A percentile compares a stretch with the other conserved stretches of the same genome.
These are phyloP conservation scores for Ogataea nitratoaversa DNA, from an alignment of 805 yeast species.

Conservation along the genomic window DNA sequence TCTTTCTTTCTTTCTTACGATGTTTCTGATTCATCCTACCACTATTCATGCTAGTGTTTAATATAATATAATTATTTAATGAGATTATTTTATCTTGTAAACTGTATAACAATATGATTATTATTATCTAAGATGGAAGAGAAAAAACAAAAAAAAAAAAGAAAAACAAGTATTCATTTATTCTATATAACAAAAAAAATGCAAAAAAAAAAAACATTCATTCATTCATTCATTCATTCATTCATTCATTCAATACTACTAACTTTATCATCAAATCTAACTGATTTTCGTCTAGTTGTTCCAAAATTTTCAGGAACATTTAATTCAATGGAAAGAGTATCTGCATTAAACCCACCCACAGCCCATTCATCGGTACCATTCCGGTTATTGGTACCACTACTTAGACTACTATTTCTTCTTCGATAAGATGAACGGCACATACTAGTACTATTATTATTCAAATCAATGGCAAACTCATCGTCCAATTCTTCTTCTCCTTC, in stretches of 20 bases:
- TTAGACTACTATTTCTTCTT: background rate
- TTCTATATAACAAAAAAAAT: too few relatives aligned
- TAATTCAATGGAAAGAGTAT: constrained; percentile 11
- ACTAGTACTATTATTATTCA: background rate
- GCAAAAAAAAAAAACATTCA: too few relatives aligned
- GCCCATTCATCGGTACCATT: background rate
- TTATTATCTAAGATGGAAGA: background rate
- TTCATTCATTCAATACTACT: constrained; percentile 5
- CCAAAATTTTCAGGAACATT: constrained; percentile 24
- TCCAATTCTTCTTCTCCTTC: constrained; percentile 5
- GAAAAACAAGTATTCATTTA: background rate
- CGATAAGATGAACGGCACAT: background rate
- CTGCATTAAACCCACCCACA: background rate
- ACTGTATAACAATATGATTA: too few relatives aligned
- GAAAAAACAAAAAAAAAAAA: background rate
- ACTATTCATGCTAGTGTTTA: background rate
- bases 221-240: too few relatives aligned
- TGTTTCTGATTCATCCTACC: background rate
- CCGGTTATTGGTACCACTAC: background rate
- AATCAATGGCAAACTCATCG: background rate
- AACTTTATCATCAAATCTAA: constrained; percentile 24
- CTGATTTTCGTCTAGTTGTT: constrained; percentile 27
- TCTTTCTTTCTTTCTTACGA: too few relatives aligned
- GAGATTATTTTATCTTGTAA: too few relatives aligned
- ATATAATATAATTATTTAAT: constrained; percentile 1